Percentiles rank a stretch among this genome's conserved stretches.
These are phyloP conservation scores for Mortierella sp. DNA, from an alignment of 371 early-diverging fungal species.

Conservation along the genomic window DNA sequence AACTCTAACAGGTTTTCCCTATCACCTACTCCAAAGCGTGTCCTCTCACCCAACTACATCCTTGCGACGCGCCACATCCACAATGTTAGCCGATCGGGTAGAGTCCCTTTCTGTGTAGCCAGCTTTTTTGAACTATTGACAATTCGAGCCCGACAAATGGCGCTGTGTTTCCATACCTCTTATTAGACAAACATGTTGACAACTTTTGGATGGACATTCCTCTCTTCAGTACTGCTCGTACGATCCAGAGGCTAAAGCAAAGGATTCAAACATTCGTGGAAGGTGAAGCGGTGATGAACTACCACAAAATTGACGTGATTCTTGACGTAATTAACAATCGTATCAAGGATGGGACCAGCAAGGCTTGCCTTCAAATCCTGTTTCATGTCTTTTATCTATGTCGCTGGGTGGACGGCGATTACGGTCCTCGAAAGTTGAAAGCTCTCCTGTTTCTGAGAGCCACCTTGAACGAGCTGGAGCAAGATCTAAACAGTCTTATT, in stretches of 20 bases:
- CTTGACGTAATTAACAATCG: slow-evolving; percentile 42
- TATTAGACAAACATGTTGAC: slow-evolving; percentile 40
- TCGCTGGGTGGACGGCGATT: slow-evolving; percentile 31
- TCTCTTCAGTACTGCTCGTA: slow-evolving; percentile 32
- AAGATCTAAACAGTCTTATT: slow-evolving; percentile 35
- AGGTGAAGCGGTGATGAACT: slow-evolving; percentile 26
- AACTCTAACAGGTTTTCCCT: too few species aligned
- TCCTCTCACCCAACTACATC: slow-evolving; percentile 28
- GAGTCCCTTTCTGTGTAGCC: not conserved
- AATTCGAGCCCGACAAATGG: not conserved
- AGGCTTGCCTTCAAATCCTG: slow-evolving; percentile 42
- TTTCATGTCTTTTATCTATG: slow-evolving; percentile 32
- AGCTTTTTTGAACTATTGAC: not conserved
- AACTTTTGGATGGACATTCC: slow-evolving; percentile 46
- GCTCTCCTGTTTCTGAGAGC: slow-evolving; percentile 37
- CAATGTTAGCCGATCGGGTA: slow-evolving; percentile 46
- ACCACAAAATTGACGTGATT: slow-evolving; percentile 41
- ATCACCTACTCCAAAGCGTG: slow-evolving; percentile 1
- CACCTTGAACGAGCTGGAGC: slow-evolving; percentile 38
- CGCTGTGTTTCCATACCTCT: not conserved
- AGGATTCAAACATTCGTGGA: slow-evolving; percentile 34
- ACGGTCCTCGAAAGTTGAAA: slow-evolving; percentile 18
- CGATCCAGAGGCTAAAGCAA: slow-evolving; percentile 38
- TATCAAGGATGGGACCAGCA: slow-evolving; percentile 37
- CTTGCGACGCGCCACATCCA: slow-evolving; percentile 29